These are phyloP conservation scores for Plasmopara viticola DNA, from an alignment of 352 stramenopile species.

Conservation along the genomic window DNA sequence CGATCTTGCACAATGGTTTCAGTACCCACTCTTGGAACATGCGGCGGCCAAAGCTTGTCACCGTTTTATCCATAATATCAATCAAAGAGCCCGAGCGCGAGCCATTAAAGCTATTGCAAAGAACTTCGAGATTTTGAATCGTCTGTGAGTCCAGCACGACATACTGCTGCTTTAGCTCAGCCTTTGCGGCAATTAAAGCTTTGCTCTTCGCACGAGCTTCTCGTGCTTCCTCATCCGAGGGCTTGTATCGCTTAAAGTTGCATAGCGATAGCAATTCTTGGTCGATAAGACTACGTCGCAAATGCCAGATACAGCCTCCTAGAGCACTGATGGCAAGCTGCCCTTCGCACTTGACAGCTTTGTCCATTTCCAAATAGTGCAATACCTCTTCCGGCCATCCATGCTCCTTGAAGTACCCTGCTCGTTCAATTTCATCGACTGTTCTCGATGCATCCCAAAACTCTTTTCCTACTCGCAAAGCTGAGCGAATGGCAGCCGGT, in stretches of 20 bases:
- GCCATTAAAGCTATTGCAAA: conserved; percentile 89
- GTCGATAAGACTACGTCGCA: conserved; percentile 77
- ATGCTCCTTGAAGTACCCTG: conserved; percentile 83
- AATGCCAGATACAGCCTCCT: conserved; percentile 72
- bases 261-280: conserved; percentile 72
- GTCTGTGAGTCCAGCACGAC: conserved; percentile 96
- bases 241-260: conserved; percentile 77
- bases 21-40: conserved; percentile 96
- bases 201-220: conserved; percentile 17
- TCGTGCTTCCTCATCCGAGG: conserved; percentile 57
- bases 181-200: conserved; percentile 24
- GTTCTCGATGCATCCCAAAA: conserved; percentile 91
- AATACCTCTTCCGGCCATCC: conserved; percentile 58
- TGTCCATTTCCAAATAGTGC: conserved; percentile 64
- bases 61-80: conserved; percentile 82
- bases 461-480: conserved; percentile 57
- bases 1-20: conserved; percentile 91
- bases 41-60: conserved; percentile 92
- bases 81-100: conserved; percentile 89
- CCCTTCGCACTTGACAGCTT: conserved; percentile 50
- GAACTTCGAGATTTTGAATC: conserved; percentile 95
- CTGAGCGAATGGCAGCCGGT: conserved; percentile 51
- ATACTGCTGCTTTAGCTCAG: conserved; percentile 73
- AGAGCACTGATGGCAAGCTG: conserved; percentile 64
- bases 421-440: conserved; percentile 85